These are phyloP conservation scores for Cyclocybe cylindracea DNA, from an alignment of 768 basidiomycete genomes.

Conservation along the genomic window DNA sequence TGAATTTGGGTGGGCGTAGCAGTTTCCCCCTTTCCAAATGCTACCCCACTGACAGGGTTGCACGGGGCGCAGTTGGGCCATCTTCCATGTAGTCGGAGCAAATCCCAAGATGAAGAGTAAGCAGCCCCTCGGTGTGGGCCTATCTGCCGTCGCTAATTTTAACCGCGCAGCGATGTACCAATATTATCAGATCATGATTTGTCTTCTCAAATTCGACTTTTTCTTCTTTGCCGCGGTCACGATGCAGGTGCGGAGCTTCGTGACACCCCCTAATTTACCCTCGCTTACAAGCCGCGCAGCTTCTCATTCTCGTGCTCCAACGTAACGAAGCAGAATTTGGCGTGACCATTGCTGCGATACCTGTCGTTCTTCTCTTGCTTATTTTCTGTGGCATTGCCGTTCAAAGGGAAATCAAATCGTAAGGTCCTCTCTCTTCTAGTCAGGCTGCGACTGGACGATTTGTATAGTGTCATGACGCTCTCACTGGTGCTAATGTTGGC, in stretches of 20 bases:
- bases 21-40: neutral
- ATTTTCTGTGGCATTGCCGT: constrained; percentile 69
- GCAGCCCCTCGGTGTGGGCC: constrained; percentile 15
- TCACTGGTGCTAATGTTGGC: constrained; percentile 80
- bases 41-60: neutral
- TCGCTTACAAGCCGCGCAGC: constrained; percentile 36
- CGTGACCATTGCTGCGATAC: constrained; percentile 81
- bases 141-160: constrained; percentile 9
- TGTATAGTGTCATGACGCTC: constrained; percentile 64
- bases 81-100: constrained; percentile 88
- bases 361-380: constrained; percentile 70
- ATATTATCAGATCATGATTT: constrained; percentile 85
- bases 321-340: constrained; percentile 74
- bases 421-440: constrained; percentile 16
- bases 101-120: constrained; percentile 82
- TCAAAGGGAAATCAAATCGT: constrained; percentile 82
- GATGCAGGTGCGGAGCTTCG: constrained; percentile 60
- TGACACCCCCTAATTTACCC: neutral
- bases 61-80: constrained; percentile 66
- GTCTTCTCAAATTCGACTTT: constrained; percentile 88
- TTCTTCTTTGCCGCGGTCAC: constrained; percentile 87
- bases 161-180: constrained; percentile 75
- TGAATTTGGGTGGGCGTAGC: constrained; percentile 76
- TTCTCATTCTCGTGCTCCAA: constrained; percentile 76
- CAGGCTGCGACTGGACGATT: constrained; percentile 2